Percentiles rank a stretch among this genome's conserved stretches.
phyloP scores from a whole-genome alignment of 192 early-diverging fungal species.

The Podila verticillata region DNA sequence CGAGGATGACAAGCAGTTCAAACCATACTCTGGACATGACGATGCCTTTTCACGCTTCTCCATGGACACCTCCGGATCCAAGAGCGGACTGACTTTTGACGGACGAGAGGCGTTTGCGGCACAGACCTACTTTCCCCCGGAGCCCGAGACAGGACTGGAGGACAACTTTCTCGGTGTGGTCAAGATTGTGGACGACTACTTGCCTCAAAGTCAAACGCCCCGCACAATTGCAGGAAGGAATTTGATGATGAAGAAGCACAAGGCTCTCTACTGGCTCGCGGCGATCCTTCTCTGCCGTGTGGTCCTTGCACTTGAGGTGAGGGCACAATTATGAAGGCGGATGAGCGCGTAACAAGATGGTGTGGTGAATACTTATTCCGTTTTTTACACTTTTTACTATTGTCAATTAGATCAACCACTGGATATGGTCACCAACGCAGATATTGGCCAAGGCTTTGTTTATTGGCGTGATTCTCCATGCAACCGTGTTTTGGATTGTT shows the following conservation, averaged over 20 bases:
- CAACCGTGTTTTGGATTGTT: slow-evolving; percentile 29
- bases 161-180: slow-evolving; percentile 52
- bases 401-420: background rate
- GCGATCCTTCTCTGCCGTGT: slow-evolving; percentile 11
- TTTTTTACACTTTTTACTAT: background rate
- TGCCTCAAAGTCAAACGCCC: slow-evolving; percentile 21
- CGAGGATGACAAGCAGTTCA: slow-evolving; percentile 1
- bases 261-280: slow-evolving; percentile 26
- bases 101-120: slow-evolving; percentile 29
- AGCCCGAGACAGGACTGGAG: slow-evolving; percentile 46
- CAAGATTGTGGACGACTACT: slow-evolving; percentile 50
- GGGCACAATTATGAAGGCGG: background rate
- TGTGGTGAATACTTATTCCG: background rate
- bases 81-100: background rate
- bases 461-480: slow-evolving; percentile 23
- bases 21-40: background rate
- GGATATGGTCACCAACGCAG: background rate
- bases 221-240: slow-evolving; percentile 37
- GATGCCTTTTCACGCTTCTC: background rate
- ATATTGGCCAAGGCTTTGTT: slow-evolving; percentile 2
- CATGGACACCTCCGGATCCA: background rate
- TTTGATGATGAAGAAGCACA: slow-evolving; percentile 44
- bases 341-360: background rate
- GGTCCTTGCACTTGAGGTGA: slow-evolving; percentile 5
- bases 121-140: slow-evolving; percentile 38